Percentiles rank a stretch among this genome's conserved stretches.
These are phyloP conservation scores for Populus hybrid DNA, from an alignment of 441 rosid species.

Conservation along the genomic window DNA sequence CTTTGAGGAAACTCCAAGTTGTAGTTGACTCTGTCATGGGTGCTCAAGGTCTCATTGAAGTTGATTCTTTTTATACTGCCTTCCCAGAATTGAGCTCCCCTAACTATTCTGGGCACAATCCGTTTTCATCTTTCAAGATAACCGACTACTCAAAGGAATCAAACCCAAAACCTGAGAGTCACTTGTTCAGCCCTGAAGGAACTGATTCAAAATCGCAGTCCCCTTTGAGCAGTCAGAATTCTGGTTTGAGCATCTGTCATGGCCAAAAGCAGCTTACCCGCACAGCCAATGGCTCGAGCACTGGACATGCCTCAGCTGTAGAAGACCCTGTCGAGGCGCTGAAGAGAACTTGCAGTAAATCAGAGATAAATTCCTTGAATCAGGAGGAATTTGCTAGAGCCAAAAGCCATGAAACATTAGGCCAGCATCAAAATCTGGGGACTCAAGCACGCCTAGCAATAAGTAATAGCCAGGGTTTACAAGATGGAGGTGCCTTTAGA, in stretches of 20 bases:
- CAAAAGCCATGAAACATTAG: constrained; percentile 24
- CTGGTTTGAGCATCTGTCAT: constrained; percentile 19
- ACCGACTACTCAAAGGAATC: constrained; percentile 3
- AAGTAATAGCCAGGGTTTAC: neutral
- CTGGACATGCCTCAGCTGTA: constrained; percentile 26
- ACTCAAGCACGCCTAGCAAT: constrained; percentile 34
- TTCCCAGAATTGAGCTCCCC: constrained; percentile 32
- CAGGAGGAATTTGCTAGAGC: constrained; percentile 24
- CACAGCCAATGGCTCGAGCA: constrained; percentile 17
- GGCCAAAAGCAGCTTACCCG: constrained; percentile 20
- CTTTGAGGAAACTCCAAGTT: constrained; percentile 20
- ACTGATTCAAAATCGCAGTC: constrained; percentile 22
- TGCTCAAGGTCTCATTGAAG: constrained; percentile 29
- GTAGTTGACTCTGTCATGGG: constrained; percentile 30
- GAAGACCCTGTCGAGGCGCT: constrained; percentile 34
- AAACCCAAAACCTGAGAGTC: constrained; percentile 20
- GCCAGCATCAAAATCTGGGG: constrained; percentile 34
- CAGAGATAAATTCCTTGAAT: constrained; percentile 39
- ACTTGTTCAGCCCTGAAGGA: constrained; percentile 9
- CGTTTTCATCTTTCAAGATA: constrained; percentile 11
- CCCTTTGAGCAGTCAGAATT: constrained; percentile 30
- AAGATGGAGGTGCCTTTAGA: constrained; percentile 11
- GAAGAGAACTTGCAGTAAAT: constrained; percentile 43
- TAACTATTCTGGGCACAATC: constrained; percentile 10
- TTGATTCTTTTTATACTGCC: constrained; percentile 32